Evolutionary conservation across 768 basidiomycete genomes (phyloP).

Genomic region (Glaciozyma antarctica): DNA sequence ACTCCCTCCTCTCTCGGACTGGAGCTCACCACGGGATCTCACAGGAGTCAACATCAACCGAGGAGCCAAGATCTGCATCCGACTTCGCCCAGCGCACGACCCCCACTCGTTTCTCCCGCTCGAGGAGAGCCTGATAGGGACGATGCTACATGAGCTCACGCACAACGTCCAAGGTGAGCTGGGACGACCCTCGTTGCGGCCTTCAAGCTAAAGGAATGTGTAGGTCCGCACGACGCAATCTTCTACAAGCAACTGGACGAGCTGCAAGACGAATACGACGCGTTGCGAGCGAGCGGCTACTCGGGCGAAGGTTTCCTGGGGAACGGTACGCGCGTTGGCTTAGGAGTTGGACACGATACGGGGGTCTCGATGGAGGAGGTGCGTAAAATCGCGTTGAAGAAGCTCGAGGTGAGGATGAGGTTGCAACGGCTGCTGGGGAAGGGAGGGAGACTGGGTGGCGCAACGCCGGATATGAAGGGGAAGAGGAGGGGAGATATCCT

Average conservation of each 20-base stretch:
- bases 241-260: slow-evolving; percentile 47
- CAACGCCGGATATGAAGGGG: slow-evolving; percentile 32
- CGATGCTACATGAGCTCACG: slow-evolving; percentile 80
- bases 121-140: slow-evolving; percentile 63
- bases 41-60: slow-evolving; percentile 48
- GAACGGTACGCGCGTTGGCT: slow-evolving; percentile 62
- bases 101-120: slow-evolving; percentile 31
- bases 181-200: neutral
- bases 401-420: slow-evolving; percentile 63
- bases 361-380: slow-evolving; percentile 39
- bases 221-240: slow-evolving; percentile 68
- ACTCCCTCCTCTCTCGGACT: neutral
- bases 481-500: slow-evolving; percentile 63
- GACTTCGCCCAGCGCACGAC: slow-evolving; percentile 53
- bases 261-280: slow-evolving; percentile 79
- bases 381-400: slow-evolving; percentile 59
- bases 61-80: slow-evolving; percentile 71
- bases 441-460: slow-evolving; percentile 50
- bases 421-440: slow-evolving; percentile 46
- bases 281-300: slow-evolving; percentile 68
- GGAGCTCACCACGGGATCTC: neutral
- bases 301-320: slow-evolving; percentile 83
- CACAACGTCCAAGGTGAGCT: slow-evolving; percentile 27
- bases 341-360: slow-evolving; percentile 50
- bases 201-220: slow-evolving; percentile 63